phyloP scores from a whole-genome alignment of 176 grass and related monocot genomes.

The Luzula sylvatica region DNA sequence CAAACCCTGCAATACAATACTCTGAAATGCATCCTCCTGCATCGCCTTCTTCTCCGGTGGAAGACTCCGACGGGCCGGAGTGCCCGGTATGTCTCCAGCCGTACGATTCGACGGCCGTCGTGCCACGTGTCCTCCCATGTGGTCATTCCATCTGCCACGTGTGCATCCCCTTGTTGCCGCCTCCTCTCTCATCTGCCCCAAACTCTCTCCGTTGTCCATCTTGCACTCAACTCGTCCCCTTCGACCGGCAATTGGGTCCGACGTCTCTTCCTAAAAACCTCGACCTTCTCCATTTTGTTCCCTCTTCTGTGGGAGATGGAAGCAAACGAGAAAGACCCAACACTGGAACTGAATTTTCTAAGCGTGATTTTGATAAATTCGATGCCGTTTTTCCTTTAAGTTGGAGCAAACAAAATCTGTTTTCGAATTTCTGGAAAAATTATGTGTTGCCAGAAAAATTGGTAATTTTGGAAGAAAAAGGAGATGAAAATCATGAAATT shows the following conservation, averaged over 20 bases:
- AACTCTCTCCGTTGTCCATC: slow-evolving; percentile 68
- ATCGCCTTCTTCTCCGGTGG: neutral
- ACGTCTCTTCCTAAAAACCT: slow-evolving; percentile 72
- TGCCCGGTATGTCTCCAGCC: slow-evolving; percentile 77
- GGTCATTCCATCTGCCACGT: slow-evolving; percentile 67
- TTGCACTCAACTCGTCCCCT: slow-evolving; percentile 74
- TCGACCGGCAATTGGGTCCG: slow-evolving; percentile 43
- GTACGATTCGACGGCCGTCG: slow-evolving; percentile 30
- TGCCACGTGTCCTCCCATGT: slow-evolving; percentile 73
- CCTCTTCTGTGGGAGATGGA: slow-evolving; percentile 5
- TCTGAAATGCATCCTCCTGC: neutral
- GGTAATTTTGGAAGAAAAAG: slow-evolving; percentile 9
- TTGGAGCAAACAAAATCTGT: slow-evolving; percentile 23
- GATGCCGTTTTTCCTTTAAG: slow-evolving; percentile 19
- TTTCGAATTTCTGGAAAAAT: slow-evolving; percentile 17
- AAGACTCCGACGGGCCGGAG: slow-evolving; percentile 44
- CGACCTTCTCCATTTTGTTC: slow-evolving; percentile 51
- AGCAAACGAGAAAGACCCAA: neutral
- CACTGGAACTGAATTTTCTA: neutral
- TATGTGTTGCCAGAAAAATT: slow-evolving; percentile 12
- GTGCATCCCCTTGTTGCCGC: slow-evolving; percentile 62
- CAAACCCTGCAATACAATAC: no score
- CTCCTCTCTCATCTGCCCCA: slow-evolving; percentile 28
- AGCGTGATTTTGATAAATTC: slow-evolving; percentile 27
- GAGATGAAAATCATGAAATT: slow-evolving; percentile 10